A percentile compares a stretch with the other conserved stretches of the same genome.
Conservation (phyloP, 768 basidiomycete species). For the Hygrophorus russula region DNA sequence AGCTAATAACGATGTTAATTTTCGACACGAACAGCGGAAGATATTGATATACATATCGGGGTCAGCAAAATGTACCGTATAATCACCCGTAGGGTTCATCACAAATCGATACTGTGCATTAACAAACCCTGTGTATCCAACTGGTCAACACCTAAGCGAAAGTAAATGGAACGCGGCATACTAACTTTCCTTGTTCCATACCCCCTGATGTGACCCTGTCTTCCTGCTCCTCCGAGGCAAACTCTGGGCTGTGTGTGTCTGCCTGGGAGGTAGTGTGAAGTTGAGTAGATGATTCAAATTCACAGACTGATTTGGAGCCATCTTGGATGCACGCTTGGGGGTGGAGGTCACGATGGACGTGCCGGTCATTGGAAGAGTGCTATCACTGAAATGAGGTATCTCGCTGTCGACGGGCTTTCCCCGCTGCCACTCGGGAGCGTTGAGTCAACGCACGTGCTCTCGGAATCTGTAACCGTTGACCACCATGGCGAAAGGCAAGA, state of each 20-base stretch:
- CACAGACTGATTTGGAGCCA: constrained; percentile 50
- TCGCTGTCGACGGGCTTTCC: background rate
- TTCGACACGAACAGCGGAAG: background rate
- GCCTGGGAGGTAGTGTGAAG: constrained; percentile 86
- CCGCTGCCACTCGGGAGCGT: background rate
- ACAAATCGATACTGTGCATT: constrained; percentile 96
- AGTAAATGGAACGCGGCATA: constrained; percentile 12
- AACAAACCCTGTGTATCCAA: constrained; percentile 60
- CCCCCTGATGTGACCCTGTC: constrained; percentile 46
- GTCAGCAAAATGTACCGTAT: constrained; percentile 93
- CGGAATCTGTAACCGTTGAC: too few species aligned
- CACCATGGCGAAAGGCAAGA: constrained; percentile 77
- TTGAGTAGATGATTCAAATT: constrained; percentile 81
- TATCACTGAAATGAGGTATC: background rate
- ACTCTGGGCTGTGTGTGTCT: constrained; percentile 43
- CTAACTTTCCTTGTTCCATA: constrained; percentile 91
- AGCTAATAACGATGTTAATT: constrained; percentile 34
- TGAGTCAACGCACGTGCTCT: background rate
- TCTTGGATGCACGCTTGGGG: constrained; percentile 55
- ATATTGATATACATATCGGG: constrained; percentile 75
- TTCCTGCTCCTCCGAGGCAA: constrained; percentile 71
- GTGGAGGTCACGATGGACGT: constrained; percentile 14
- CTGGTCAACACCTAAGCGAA: constrained; percentile 10
- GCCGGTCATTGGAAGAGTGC: constrained; percentile 11
- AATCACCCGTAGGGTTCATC: constrained; percentile 84